Evolutionary conservation across 495 filamentous ascomycete genomes (phyloP).

Genomic region (Neurospora sp.): DNA sequence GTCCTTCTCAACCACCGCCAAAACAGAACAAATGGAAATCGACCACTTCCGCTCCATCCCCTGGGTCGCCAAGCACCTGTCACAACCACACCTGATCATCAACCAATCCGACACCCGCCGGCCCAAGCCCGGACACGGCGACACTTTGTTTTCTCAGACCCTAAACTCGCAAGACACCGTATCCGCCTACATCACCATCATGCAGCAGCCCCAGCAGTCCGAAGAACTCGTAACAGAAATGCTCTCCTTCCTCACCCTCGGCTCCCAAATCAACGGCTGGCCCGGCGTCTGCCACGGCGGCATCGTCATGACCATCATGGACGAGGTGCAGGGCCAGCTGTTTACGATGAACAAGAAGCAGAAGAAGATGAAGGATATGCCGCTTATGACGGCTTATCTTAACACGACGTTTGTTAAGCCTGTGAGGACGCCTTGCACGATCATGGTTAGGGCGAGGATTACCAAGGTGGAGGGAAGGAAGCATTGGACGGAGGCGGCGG

Average conservation of each 20-base stretch:
- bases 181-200: conserved; percentile 35
- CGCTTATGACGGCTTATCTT: conserved; percentile 45
- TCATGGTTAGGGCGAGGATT: conserved; percentile 39
- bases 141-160: conserved; percentile 46
- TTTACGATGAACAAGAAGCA: conserved; percentile 34
- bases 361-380: conserved; percentile 9
- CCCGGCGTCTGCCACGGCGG: conserved; percentile 51
- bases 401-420: conserved; percentile 47
- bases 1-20: not conserved
- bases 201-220: conserved; percentile 13
- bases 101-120: conserved; percentile 27
- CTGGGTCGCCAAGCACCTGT: conserved; percentile 45
- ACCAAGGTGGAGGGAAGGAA: conserved; percentile 36
- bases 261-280: conserved; percentile 47
- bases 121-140: conserved; percentile 34
- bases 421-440: conserved; percentile 39
- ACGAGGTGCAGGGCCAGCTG: conserved; percentile 42
- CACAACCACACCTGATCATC: conserved; percentile 16
- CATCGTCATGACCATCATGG: conserved; percentile 48
- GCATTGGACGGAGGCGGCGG: conserved; percentile 30
- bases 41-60: conserved; percentile 43
- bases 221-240: conserved; percentile 29
- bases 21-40: conserved; percentile 16
- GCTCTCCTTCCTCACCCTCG: conserved; percentile 38
- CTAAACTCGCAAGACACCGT: conserved; percentile 45